phyloP scores from a whole-genome alignment of 2,329 filamentous ascomycete genomes.

The Fusarium penzigii region DNA sequence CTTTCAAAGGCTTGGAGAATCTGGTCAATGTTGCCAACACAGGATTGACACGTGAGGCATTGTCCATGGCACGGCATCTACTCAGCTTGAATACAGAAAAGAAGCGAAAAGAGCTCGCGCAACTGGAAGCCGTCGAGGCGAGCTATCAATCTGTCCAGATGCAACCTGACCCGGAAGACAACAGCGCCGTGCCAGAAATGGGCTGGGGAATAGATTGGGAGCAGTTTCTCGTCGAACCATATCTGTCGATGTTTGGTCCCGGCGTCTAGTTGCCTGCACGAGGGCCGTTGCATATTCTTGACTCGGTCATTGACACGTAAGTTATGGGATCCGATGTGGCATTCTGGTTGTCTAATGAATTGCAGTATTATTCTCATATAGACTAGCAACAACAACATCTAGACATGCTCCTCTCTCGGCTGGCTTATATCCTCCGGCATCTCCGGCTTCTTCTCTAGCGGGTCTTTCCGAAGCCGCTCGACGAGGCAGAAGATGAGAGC shows the following conservation, averaged over 20 bases:
- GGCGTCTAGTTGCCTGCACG: slow-evolving; percentile 11
- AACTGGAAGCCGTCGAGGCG: slow-evolving; percentile 21
- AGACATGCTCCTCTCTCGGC: background rate
- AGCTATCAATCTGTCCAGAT: slow-evolving; percentile 6
- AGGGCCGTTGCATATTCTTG: slow-evolving; percentile 3
- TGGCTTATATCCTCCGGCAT: background rate
- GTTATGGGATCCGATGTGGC: background rate
- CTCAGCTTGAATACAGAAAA: slow-evolving; percentile 17
- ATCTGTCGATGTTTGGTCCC: slow-evolving; percentile 19
- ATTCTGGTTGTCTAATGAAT: background rate
- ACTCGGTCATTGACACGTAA: background rate
- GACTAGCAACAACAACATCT: background rate
- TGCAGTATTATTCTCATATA: background rate
- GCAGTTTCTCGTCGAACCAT: slow-evolving; percentile 22
- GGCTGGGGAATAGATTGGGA: slow-evolving; percentile 18
- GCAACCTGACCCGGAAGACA: slow-evolving; percentile 4
- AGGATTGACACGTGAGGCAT: slow-evolving; percentile 19
- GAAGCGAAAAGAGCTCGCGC: slow-evolving; percentile 20
- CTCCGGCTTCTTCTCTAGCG: background rate
- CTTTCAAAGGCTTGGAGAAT: slow-evolving; percentile 19
- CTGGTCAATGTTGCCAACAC: slow-evolving; percentile 19
- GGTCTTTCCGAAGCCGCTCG: slow-evolving; percentile 1
- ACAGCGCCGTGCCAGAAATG: slow-evolving; percentile 8
- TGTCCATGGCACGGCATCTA: slow-evolving; percentile 21
- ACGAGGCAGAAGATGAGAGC: slow-evolving; percentile 13